phyloP scores from a whole-genome alignment of 345 rosid species.

The Brassica carinata region DNA sequence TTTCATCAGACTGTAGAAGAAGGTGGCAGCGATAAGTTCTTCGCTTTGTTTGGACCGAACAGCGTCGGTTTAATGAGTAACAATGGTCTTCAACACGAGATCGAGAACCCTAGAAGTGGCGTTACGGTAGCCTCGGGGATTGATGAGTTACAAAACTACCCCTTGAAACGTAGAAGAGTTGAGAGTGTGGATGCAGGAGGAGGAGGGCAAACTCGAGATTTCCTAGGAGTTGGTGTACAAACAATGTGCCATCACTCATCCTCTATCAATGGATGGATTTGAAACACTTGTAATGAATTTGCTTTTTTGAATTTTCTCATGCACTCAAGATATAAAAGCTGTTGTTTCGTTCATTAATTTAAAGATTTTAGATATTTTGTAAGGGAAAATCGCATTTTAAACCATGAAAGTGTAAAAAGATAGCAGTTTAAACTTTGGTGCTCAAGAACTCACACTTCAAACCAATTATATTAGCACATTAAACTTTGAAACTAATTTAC shows the following conservation, averaged over 20 bases:
- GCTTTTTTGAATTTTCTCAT: not conserved
- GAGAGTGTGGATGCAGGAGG: constrained; percentile 34
- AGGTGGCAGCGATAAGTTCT: constrained; percentile 53
- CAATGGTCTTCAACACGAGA: constrained; percentile 30
- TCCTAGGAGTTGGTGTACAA: constrained; percentile 83
- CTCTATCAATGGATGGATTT: constrained; percentile 59
- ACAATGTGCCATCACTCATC: constrained; percentile 52
- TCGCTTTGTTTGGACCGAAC: constrained; percentile 46
- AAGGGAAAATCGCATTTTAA: no score
- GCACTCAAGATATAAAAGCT: not conserved
- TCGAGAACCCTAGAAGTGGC: constrained; percentile 45
- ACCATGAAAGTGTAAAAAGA: no score
- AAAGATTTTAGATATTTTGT: not conserved
- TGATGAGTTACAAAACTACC: constrained; percentile 44
- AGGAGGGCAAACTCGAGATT: constrained; percentile 91
- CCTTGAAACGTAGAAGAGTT: constrained; percentile 42
- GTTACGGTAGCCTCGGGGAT: constrained; percentile 38
- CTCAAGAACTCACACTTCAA: no score
- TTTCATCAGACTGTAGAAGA: constrained; percentile 46
- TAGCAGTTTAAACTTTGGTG: no score
- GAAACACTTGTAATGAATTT: constrained; percentile 22
- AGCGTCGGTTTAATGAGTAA: constrained; percentile 20
- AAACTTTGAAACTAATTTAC: no score
- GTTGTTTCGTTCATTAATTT: not conserved
- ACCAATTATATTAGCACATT: no score